phyloP scores from a whole-genome alignment of 768 basidiomycete genomes.

The Melanogaster broomeanus region DNA sequence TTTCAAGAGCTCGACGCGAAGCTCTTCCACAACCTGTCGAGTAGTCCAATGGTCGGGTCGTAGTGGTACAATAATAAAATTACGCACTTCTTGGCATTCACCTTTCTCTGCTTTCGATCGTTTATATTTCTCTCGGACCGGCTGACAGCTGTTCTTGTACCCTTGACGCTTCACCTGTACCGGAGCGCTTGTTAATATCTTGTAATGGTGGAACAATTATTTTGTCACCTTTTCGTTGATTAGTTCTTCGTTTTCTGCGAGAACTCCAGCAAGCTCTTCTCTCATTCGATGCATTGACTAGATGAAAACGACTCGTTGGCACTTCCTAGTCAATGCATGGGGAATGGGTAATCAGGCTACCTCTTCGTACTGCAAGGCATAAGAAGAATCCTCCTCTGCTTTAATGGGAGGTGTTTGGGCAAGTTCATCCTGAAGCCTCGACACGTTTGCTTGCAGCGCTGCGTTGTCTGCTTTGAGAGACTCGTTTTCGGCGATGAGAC shows the following conservation, averaged over 20 bases:
- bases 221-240: constrained; percentile 12
- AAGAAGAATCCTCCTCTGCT: constrained; percentile 9
- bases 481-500: constrained; percentile 16
- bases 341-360: background rate
- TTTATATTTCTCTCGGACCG: constrained; percentile 21
- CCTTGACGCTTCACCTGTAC: constrained; percentile 13
- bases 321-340: background rate
- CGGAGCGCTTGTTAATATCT: background rate
- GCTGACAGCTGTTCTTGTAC: constrained; percentile 6
- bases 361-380: constrained; percentile 5
- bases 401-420: constrained; percentile 14
- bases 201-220: background rate
- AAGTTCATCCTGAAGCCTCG: constrained; percentile 12
- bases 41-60: background rate
- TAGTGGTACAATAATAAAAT: background rate
- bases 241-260: constrained; percentile 17
- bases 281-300: constrained; percentile 10
- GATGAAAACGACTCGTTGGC: constrained; percentile 2
- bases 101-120: constrained; percentile 15
- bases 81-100: constrained; percentile 22
- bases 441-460: constrained; percentile 14
- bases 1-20: constrained; percentile 18
- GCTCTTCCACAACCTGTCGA: constrained; percentile 17
- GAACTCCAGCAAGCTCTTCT: constrained; percentile 12
- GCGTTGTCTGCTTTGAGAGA: constrained; percentile 20